These are phyloP conservation scores for Puccinia horiana DNA, from an alignment of 1,284 basidiomycete species.

Conservation along the genomic window DNA sequence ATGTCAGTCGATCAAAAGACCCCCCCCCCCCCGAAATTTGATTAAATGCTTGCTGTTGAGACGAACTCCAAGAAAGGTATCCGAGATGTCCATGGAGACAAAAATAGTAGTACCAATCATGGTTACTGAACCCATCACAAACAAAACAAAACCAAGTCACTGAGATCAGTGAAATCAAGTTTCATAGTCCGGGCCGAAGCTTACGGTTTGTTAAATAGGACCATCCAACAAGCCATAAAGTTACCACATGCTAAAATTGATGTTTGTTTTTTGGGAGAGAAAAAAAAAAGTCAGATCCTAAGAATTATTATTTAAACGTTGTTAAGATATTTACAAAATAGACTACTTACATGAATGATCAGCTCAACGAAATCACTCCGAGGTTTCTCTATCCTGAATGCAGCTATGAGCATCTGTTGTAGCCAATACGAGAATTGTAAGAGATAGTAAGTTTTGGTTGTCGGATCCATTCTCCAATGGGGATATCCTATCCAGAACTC, in stretches of 20 bases:
- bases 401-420: slow-evolving; percentile 85
- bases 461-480: slow-evolving; percentile 72
- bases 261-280: too few species aligned
- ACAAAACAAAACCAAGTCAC: not conserved
- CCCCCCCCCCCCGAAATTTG: too few species aligned
- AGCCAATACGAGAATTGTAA: slow-evolving; percentile 79
- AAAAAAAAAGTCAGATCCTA: not conserved
- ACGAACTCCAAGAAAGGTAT: slow-evolving; percentile 79
- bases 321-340: not conserved
- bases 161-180: slow-evolving; percentile 20
- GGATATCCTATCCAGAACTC: slow-evolving; percentile 58
- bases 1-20: not conserved
- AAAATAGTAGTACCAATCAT: slow-evolving; percentile 89
- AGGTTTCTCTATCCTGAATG: slow-evolving; percentile 84
- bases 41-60: not conserved
- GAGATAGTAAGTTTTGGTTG: slow-evolving; percentile 89
- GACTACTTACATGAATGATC: slow-evolving; percentile 64
- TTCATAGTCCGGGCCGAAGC: not conserved
- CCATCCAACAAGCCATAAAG: slow-evolving; percentile 88
- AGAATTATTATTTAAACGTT: not conserved
- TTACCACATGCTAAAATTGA: slow-evolving; percentile 81
- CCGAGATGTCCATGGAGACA: slow-evolving; percentile 95
- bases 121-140: slow-evolving; percentile 62
- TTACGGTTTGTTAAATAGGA: slow-evolving; percentile 53
- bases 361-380: slow-evolving; percentile 88